Percentiles rank a stretch among this genome's conserved stretches.
phyloP scores from a whole-genome alignment of 2,329 filamentous ascomycete species.

The Paecilomyces niveus region DNA sequence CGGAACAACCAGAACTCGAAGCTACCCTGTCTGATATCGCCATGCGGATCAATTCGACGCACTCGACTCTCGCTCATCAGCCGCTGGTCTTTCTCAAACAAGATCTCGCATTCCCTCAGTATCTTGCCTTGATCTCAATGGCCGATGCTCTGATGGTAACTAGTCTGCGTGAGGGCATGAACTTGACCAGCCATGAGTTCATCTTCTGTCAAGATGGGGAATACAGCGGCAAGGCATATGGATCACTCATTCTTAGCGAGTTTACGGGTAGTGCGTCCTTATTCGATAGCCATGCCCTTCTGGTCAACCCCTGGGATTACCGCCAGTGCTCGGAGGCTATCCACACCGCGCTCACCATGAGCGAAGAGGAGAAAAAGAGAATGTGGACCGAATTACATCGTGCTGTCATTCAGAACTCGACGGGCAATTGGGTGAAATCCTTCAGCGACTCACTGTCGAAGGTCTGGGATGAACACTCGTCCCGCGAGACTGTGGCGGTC shows the following conservation, averaged over 20 bases:
- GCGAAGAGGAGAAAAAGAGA: constrained; percentile 60
- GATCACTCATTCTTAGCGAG: constrained; percentile 85
- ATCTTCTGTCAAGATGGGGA: constrained; percentile 86
- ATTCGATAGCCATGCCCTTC: constrained; percentile 71
- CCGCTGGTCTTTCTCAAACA: constrained; percentile 91
- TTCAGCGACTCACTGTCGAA: constrained; percentile 64
- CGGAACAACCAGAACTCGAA: constrained; percentile 80
- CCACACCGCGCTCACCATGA: constrained; percentile 74
- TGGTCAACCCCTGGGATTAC: constrained; percentile 95
- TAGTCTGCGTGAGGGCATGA: constrained; percentile 94
- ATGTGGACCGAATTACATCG: constrained; percentile 69
- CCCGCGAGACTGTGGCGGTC: constrained; percentile 76
- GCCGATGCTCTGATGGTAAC: constrained; percentile 93
- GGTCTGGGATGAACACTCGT: constrained; percentile 76
- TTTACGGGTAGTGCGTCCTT: constrained; percentile 89
- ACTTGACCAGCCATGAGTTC: constrained; percentile 89
- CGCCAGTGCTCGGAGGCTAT: constrained; percentile 81
- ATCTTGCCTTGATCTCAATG: constrained; percentile 81
- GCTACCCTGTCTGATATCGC: constrained; percentile 89
- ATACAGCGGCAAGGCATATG: constrained; percentile 66
- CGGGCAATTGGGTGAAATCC: constrained; percentile 75
- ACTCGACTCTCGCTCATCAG: constrained; percentile 85
- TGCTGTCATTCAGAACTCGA: constrained; percentile 73
- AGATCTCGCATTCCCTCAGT: constrained; percentile 87
- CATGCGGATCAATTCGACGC: constrained; percentile 84